phyloP scores from a whole-genome alignment of 306 rosid species.

The Glycine soja region DNA sequence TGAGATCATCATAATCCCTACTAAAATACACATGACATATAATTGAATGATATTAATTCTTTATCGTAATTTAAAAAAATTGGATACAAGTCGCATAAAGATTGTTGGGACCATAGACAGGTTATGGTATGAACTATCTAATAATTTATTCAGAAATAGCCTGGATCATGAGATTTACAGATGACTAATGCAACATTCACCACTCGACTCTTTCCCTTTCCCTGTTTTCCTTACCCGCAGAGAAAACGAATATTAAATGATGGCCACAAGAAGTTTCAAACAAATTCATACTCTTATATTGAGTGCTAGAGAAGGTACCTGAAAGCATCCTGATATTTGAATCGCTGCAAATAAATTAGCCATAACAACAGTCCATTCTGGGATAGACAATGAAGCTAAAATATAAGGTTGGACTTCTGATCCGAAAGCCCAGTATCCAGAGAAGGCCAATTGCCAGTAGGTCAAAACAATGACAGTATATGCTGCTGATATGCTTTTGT shows the following conservation, averaged over 20 bases:
- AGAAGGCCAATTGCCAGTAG: slow-evolving; percentile 73
- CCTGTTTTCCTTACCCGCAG: no score
- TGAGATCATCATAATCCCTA: neutral
- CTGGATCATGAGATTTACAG: neutral
- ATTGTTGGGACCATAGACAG: neutral
- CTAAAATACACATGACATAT: no score
- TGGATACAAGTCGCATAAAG: neutral
- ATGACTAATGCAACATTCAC: neutral
- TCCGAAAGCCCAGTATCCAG: slow-evolving; percentile 83
- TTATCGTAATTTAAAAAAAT: neutral
- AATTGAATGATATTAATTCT: neutral
- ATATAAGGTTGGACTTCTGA: slow-evolving; percentile 76
- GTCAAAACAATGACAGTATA: slow-evolving; percentile 64
- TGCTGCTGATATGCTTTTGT: slow-evolving; percentile 74
- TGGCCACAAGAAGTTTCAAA: neutral
- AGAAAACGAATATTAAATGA: no score
- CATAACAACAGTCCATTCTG: slow-evolving; percentile 79
- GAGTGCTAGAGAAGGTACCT: slow-evolving; percentile 48
- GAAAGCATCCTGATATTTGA: slow-evolving; percentile 84
- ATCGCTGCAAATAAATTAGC: slow-evolving; percentile 79
- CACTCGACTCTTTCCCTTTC: neutral
- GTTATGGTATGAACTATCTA: neutral
- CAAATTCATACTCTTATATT: neutral
- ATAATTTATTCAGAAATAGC: neutral
- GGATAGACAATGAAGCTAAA: slow-evolving; percentile 63